phyloP scores from a whole-genome alignment of 202 grass and related monocot genomes.

The Saccharum hybrid region DNA sequence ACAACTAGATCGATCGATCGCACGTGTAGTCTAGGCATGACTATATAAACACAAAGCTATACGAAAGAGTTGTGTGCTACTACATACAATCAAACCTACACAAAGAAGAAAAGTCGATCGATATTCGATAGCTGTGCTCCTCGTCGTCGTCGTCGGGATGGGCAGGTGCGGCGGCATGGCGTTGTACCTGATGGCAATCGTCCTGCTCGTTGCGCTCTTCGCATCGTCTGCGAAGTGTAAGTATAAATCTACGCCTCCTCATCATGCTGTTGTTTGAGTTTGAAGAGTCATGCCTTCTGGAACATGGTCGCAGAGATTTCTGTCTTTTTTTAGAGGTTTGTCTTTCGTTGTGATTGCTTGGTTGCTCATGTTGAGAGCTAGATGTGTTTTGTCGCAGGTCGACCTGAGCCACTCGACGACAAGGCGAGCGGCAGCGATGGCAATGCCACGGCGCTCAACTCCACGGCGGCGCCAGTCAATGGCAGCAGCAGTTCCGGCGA shows the following conservation, averaged over 20 bases:
- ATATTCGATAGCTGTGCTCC: not conserved
- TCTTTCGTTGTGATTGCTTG: too few species aligned
- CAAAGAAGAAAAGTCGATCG: not conserved
- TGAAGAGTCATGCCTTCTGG: too few species aligned
- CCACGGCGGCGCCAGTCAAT: not conserved
- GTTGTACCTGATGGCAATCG: not conserved
- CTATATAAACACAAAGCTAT: not conserved
- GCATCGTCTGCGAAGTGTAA: not conserved
- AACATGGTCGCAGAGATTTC: too few species aligned
- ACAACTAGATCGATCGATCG: too few species aligned
- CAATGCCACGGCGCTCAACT: not conserved
- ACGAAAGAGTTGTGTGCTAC: not conserved
- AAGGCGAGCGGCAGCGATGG: too few species aligned
- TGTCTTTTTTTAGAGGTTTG: too few species aligned
- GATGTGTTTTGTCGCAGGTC: not conserved
- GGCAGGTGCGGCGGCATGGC: not conserved
- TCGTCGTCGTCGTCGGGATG: not conserved
- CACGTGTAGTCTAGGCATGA: not conserved
- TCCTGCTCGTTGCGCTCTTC: not conserved
- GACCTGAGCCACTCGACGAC: not conserved
- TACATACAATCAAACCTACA: not conserved
- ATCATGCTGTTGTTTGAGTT: too few species aligned
- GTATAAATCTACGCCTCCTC: not conserved
- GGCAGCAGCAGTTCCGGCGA: not conserved
- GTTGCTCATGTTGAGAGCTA: too few species aligned